Percentiles rank a stretch among this genome's conserved stretches.
Evolutionary conservation across 164 flowering plant genomes (phyloP).

Genomic region (Nymphaea colorata): DNA sequence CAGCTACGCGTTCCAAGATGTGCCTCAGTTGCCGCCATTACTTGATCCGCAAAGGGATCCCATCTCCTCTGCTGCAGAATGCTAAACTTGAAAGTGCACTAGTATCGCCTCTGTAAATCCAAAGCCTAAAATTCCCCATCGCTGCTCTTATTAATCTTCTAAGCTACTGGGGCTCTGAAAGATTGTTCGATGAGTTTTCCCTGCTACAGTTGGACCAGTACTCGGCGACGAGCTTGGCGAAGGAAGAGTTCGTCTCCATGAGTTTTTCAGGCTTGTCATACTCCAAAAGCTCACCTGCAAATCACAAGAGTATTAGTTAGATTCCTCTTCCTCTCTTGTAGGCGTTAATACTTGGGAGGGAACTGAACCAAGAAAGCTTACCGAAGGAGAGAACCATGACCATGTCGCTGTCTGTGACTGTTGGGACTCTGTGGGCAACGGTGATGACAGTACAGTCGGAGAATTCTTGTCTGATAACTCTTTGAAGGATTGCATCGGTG

Average conservation of each 20-base stretch:
- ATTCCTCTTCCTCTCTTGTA: background rate
- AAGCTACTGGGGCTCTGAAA: slow-evolving; percentile 1
- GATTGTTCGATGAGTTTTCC: slow-evolving; percentile 15
- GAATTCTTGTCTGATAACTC: slow-evolving; percentile 63
- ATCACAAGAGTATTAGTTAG: background rate
- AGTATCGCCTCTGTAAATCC: no score
- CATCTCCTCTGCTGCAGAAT: no score
- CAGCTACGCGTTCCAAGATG: no score
- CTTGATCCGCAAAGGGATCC: no score
- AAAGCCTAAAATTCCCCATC: no score
- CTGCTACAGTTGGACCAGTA: slow-evolving; percentile 68
- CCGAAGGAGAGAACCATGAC: slow-evolving; percentile 89
- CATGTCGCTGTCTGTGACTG: slow-evolving; percentile 80
- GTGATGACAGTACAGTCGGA: slow-evolving; percentile 58
- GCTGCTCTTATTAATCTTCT: no score
- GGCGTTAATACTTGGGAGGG: background rate
- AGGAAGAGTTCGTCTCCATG: slow-evolving; percentile 46
- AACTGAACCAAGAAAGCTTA: slow-evolving; percentile 10
- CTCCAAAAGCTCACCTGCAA: slow-evolving; percentile 51
- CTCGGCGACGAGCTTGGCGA: slow-evolving; percentile 70
- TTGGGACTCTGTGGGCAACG: slow-evolving; percentile 81
- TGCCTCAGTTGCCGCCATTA: no score
- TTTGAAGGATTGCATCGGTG: slow-evolving; percentile 65
- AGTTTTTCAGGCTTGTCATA: slow-evolving; percentile 66
- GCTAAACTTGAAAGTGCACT: no score